A percentile compares a stretch with the other conserved stretches of the same genome.
phyloP scores from a whole-genome alignment of 129 eudicot species.

The Scalesia atractyloides region DNA sequence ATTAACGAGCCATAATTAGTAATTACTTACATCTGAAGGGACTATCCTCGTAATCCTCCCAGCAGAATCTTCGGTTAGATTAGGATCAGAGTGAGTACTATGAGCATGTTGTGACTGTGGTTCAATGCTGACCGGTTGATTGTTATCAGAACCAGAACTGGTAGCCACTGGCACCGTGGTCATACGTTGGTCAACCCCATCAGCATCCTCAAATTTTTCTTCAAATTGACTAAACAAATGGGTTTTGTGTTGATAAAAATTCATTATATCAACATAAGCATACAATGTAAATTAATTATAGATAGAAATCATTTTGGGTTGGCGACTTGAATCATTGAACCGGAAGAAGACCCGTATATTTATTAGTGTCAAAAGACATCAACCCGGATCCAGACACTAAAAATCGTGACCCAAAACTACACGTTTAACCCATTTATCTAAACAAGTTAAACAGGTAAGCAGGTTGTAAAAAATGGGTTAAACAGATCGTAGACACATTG shows the following conservation, averaged over 20 bases:
- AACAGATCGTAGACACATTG: too few relatives aligned
- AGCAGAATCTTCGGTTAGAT: constrained; percentile 50
- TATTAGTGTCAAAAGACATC: too few relatives aligned
- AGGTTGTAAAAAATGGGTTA: too few relatives aligned
- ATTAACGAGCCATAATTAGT: constrained; percentile 1
- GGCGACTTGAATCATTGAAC: too few relatives aligned
- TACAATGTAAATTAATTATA: too few relatives aligned
- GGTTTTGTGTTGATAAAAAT: background rate
- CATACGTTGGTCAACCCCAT: constrained; percentile 52
- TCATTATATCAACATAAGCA: background rate
- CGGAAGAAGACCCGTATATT: too few relatives aligned
- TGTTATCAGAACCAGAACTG: constrained; percentile 52
- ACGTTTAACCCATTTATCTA: too few relatives aligned
- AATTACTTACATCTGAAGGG: constrained; percentile 72
- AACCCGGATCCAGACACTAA: too few relatives aligned
- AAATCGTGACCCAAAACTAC: too few relatives aligned
- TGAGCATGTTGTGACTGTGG: constrained; percentile 46
- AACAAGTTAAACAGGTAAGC: too few relatives aligned
- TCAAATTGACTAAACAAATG: constrained; percentile 72
- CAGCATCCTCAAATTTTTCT: constrained; percentile 87
- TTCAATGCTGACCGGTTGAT: constrained; percentile 42
- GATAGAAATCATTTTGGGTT: too few relatives aligned
- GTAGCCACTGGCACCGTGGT: constrained; percentile 48
- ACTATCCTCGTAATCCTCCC: constrained; percentile 76
- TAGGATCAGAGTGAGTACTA: constrained; percentile 39